Base-by-base conservation (phyloP, 345 rosid genomes). In the Mercurialis annua region DNA sequence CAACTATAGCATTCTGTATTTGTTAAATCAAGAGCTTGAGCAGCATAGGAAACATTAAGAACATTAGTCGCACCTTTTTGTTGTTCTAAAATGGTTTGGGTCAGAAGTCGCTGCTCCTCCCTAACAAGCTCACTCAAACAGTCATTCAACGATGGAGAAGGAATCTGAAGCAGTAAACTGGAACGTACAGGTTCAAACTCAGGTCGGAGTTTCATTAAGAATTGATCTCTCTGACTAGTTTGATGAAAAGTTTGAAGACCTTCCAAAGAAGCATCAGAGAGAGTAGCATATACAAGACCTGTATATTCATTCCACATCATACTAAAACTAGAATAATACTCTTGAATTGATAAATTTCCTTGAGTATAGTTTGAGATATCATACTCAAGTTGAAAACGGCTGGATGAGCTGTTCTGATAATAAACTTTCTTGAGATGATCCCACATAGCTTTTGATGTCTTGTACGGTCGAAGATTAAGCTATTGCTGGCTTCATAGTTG, bases 261-360 rank as follows among this genome's bases (percentile, higher is more conserved):
- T 38, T 20, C 30, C 21, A 56, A 27, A 56, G 60, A 56, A 2
- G 60, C 20, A 0, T 9, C 64, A 38, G 4, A 16, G 8, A 38
- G 2, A 5, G 49, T 34, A 20, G 49, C 64, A 34, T 60, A 42
- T 1, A 60, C 7, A 60, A 34, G 17, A 16, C 38, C 34, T 0
- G 36, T 16, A 60, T 20, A 68, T 6, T 62, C 23, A 14, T 1
- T 17, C 65, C 60, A 62, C 1, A 67, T 11, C 2, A 2, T 61
- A 0, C 7, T 0, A 53, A 67, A 73, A 10, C 42, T 10, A 17
- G 64, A 51, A 34, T 18, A 73, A 43, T 59, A 73, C 0, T 73
- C 56, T 15, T 73, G 17, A 21, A 73, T 53, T 0, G 68, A 67
- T 3, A 66, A 48, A 30, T 15, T 48, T 0, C 27, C 55, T 29